Conservation (phyloP, 208 protist genomes). For the Acanthamoeba castellanii region DNA sequence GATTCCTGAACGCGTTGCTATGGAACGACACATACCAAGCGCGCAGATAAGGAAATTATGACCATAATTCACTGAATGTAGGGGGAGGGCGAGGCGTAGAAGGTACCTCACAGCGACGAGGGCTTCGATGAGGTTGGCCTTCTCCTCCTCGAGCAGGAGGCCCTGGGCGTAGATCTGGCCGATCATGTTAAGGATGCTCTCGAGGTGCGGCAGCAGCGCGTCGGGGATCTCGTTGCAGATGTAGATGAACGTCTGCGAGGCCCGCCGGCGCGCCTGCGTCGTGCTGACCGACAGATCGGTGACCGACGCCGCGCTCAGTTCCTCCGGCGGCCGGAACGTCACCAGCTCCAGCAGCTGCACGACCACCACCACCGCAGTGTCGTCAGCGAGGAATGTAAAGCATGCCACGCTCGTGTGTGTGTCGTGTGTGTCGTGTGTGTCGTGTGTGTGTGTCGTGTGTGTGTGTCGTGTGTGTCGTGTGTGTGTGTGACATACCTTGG, state of each 20-base stretch:
- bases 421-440: too few relatives aligned
- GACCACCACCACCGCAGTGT: not conserved
- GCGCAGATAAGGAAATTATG: too few relatives aligned
- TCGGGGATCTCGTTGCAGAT: not conserved
- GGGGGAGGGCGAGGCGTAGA: not conserved
- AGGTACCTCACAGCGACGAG: not conserved
- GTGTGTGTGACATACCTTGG: not conserved
- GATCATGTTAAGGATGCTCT: not conserved
- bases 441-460: too few relatives aligned
- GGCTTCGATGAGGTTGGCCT: not conserved
- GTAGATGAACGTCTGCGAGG: not conserved
- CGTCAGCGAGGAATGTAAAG: not conserved
- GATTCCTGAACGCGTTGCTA: not conserved
- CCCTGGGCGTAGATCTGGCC: not conserved
- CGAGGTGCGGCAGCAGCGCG: not conserved
- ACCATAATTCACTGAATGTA: not conserved
- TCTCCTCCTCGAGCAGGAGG: not conserved
- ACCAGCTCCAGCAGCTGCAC: not conserved
- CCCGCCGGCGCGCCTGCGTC: not conserved
- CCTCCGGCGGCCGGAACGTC: not conserved
- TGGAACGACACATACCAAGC: too few relatives aligned
- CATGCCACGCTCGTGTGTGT: too few relatives aligned
- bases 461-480: too few relatives aligned
- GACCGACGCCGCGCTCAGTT: not conserved
- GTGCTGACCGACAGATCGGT: not conserved